Evolutionary conservation across 768 basidiomycete species (phyloP).

Genomic region (Steccherinum ochraceum): DNA sequence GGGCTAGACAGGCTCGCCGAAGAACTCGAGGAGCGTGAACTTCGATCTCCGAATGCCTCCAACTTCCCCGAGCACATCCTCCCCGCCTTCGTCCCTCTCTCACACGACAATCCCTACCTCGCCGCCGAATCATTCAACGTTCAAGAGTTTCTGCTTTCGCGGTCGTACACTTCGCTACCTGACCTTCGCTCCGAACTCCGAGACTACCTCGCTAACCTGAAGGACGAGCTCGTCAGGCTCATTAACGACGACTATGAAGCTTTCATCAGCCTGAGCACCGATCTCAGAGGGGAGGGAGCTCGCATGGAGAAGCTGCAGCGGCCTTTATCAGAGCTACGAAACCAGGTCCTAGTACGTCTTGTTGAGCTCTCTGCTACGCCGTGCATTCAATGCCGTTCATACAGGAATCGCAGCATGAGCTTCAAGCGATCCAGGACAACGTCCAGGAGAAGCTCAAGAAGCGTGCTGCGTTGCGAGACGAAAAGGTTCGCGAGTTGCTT

Average conservation of each 20-base stretch:
- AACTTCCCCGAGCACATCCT: conserved; percentile 36
- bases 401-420: conserved; percentile 56
- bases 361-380: background rate
- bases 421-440: conserved; percentile 62
- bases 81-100: conserved; percentile 64
- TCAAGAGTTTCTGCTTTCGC: conserved; percentile 83
- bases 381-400: background rate
- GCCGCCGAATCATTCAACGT: conserved; percentile 66
- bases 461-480: conserved; percentile 72
- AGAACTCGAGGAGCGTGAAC: conserved; percentile 57
- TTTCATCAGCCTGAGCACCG: conserved; percentile 93
- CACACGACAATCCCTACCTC: conserved; percentile 74
- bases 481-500: too few species aligned
- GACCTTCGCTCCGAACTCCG: conserved; percentile 86
- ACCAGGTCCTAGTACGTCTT: conserved; percentile 59
- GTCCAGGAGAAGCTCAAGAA: conserved; percentile 76
- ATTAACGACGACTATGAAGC: conserved; percentile 99
- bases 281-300: conserved; percentile 78
- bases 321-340: conserved; percentile 59
- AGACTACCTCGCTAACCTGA: conserved; percentile 75
- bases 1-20: conserved; percentile 67
- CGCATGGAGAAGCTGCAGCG: conserved; percentile 60
- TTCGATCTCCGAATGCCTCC: conserved; percentile 13
- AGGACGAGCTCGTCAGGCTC: conserved; percentile 90
- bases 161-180: conserved; percentile 77